Evolutionary conservation across 345 rosid genomes (phyloP).

Genomic region (Sapria himalayana): DNA sequence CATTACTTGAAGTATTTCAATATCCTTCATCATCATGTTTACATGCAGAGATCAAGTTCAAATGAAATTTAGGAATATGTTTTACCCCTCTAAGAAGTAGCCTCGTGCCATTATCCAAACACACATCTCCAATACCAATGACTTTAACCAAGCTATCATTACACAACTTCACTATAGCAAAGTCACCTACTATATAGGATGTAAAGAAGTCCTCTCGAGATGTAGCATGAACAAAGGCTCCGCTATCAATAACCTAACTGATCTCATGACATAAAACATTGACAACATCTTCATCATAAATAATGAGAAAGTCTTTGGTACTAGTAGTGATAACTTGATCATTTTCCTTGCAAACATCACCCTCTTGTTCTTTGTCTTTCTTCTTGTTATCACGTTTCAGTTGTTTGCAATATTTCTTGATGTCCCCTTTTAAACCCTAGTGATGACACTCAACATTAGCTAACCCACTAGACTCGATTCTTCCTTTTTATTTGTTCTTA

Average conservation of each 20-base stretch:
- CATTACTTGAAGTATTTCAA: background rate
- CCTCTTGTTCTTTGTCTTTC: background rate
- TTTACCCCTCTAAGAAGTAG: background rate
- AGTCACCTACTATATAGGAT: background rate
- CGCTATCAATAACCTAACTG: background rate
- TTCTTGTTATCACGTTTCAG: background rate
- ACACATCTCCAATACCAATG: background rate
- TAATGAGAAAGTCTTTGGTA: background rate
- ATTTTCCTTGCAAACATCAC: background rate
- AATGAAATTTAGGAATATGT: background rate
- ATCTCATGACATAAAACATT: background rate
- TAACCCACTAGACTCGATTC: background rate
- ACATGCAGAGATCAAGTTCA: background rate
- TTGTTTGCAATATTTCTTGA: background rate
- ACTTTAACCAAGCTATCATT: no score
- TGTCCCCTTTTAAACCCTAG: background rate
- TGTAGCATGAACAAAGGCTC: background rate
- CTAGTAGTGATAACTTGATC: background rate
- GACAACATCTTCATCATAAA: background rate
- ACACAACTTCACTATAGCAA: no score
- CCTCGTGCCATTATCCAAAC: background rate
- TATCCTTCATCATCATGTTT: background rate
- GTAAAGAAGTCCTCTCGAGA: background rate
- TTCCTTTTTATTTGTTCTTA: background rate
- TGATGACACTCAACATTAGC: background rate